A percentile compares a stretch with the other conserved stretches of the same genome.
Evolutionary conservation across 2,329 filamentous ascomycete genomes (phyloP).

Genomic region (Akanthomyces lecanii): DNA sequence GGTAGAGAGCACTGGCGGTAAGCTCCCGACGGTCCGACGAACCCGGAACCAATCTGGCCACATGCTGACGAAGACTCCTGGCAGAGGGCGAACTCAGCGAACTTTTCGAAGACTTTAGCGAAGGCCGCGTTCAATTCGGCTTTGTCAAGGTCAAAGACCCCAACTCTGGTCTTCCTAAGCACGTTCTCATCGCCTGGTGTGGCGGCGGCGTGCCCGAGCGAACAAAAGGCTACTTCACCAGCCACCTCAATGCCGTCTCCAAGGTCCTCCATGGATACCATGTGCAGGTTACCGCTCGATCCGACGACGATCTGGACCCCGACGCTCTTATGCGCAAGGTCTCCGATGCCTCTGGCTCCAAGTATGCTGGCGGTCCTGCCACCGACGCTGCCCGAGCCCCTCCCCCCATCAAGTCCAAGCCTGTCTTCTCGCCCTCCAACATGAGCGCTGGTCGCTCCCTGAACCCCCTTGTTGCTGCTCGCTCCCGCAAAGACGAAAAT

Average conservation of each 20-base stretch:
- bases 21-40: conserved; percentile 20
- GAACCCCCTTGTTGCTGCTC: conserved; percentile 64
- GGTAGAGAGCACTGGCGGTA: conserved; percentile 86
- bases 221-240: conserved; percentile 98
- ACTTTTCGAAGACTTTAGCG: conserved; percentile 91
- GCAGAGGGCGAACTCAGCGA: conserved; percentile 86
- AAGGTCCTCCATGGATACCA: conserved; percentile 96
- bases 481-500: conserved; percentile 55
- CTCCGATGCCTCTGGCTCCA: conserved; percentile 87
- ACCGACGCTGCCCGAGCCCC: conserved; percentile 50
- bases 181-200: conserved; percentile 92
- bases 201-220: conserved; percentile 96
- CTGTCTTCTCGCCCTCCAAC: conserved; percentile 78
- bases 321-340: conserved; percentile 91
- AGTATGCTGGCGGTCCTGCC: conserved; percentile 72
- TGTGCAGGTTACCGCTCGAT: conserved; percentile 93
- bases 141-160: conserved; percentile 96
- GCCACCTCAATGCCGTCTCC: conserved; percentile 81
- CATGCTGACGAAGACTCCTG: conserved; percentile 20
- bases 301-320: conserved; percentile 81
- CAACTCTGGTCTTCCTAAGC: conserved; percentile 84
- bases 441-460: conserved; percentile 47
- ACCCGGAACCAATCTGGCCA: not conserved
- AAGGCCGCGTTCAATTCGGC: conserved; percentile 94
- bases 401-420: conserved; percentile 78